Evolutionary conservation across 164 flowering plant genomes (phyloP), one percentile per base, ranked within the genome.

Genomic region (Aristolochia californica): DNA sequence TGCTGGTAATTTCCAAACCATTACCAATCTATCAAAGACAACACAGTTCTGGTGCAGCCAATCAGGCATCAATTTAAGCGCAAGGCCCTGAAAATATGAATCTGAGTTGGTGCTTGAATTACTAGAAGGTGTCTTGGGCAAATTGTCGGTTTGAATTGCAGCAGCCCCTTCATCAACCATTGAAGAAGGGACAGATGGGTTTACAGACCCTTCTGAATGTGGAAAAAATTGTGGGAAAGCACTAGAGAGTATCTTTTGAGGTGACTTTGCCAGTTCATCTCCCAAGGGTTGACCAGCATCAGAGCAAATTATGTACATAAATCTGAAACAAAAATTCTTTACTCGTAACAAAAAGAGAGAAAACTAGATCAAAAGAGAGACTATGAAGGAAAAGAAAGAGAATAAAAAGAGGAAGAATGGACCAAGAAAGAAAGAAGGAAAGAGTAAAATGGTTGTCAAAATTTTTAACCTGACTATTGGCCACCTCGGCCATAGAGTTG

Each of bases 201-300:
- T 58, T 21, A 26, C 20, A 44, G 67, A 50, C 34, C 68, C 77
- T 43, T 90, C 99, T 34, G 77, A 38, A 58, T 79, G 83, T 18
- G 76, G 76, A 50, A 74, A n/a, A 65, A 82, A 78, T 53, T 88
- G 91, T 56, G 93, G 77, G 63, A 94, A 90, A 45, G 94, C 88
- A 78, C 80, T 79, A 21, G 80, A 71, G 57, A 94, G 85, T 63
- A 94, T 88, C 74, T 88, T 88, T 55, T 90, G 84, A 21, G 96
- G 95, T 20, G 99, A 90, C 74, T 83, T 94, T 40, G 96, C 95
- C 70, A 94, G 95, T 71, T 94, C 99, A 48, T 90, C 99, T 71
- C 99, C 80, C 62, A 94, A 69, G n/a, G 95, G 88, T 54, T 82
- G 96, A n/a, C 99, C 99, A 73, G 89, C 96, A 76, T 94, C 99